Evolutionary conservation across 2,329 filamentous ascomycete genomes (phyloP).

Genomic region (Sphaerulina musiva): DNA sequence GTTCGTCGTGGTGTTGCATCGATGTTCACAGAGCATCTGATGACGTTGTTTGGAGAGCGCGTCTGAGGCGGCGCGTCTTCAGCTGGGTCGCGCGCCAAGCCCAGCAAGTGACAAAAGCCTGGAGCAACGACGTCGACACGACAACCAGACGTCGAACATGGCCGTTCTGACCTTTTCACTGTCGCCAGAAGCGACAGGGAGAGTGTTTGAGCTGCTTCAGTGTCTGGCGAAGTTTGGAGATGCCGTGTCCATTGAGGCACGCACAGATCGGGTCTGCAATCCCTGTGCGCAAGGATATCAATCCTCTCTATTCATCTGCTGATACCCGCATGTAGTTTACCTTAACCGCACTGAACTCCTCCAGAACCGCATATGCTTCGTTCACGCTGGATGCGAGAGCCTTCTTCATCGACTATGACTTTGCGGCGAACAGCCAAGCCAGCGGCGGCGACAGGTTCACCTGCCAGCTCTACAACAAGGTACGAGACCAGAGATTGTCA

Average conservation of each 20-base stretch:
- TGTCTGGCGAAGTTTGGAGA: constrained; percentile 77
- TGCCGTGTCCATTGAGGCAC: constrained; percentile 67
- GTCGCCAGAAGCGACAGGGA: constrained; percentile 63
- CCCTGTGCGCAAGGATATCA: background rate
- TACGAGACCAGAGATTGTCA: constrained; percentile 29
- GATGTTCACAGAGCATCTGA: too few species aligned
- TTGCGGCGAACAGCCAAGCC: constrained; percentile 33
- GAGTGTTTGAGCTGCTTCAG: constrained; percentile 64
- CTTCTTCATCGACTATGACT: constrained; percentile 70
- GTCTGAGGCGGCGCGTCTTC: constrained; percentile 6
- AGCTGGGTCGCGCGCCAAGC: constrained; percentile 1
- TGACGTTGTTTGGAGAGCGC: constrained; percentile 7
- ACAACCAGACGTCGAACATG: constrained; percentile 30
- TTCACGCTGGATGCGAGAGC: constrained; percentile 60
- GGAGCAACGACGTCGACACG: constrained; percentile 4
- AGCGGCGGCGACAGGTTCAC: constrained; percentile 50
- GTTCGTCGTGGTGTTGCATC: too few species aligned
- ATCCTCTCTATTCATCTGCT: background rate
- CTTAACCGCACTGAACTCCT: constrained; percentile 69
- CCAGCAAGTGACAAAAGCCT: background rate
- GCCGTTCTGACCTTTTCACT: constrained; percentile 62
- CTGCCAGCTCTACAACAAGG: constrained; percentile 68
- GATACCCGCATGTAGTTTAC: constrained; percentile 50
- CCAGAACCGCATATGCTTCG: constrained; percentile 71
- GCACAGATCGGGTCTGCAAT: constrained; percentile 54